Base-by-base conservation (phyloP, 2,329 filamentous ascomycete species). In the Arthroderma sp. region DNA sequence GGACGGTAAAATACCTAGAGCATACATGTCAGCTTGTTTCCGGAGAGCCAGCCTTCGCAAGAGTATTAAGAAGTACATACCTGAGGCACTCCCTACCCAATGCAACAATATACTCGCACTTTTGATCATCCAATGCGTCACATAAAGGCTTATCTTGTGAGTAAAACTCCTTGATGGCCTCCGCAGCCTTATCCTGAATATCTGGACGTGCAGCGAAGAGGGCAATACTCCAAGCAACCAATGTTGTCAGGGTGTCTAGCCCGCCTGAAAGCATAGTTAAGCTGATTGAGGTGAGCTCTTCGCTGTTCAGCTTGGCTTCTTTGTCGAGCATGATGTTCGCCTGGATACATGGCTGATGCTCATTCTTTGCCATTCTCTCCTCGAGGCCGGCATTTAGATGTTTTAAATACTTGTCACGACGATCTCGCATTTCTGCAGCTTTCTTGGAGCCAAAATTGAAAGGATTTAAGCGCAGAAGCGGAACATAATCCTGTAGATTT, bases 231-330 rank as follows among this genome's bases (percentile, higher is more conserved):
- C 83, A 86, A 3, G 82, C 80, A 1, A 86, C 78, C 4, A 83
- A 73, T 0, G 82, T 85, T 1, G 82, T 84, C 37, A 86, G 77
- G 0, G 84, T 86, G 61, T 86, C 83, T 2, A 86, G 71, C 0
- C 83, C 83, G 0, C 83, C 83, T 0, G 81, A 83, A 3, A 86
- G 71, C 83, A 87, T 86, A 0, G 83, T 86, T 60, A 86, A 68
- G 60, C 80, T 83, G 63, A 86, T 86, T 0, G 79, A 82, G 0
- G 77, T 84, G 37, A 86, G 73, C 61, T 86, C 83, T 54, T 80
- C 81, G 39, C 77, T 75, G 68, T 80, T 83, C 15, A 86, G 70
- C 60, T 79, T 81, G 0, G 81, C 79, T 38, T 85, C 82, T 62
- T 81, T 77, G 61, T 85, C 82, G 51, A 79, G 70, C 59, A 85